Percentiles rank a stretch among this genome's conserved stretches.
Conservation (phyloP, 768 basidiomycete genomes). For the Pisolithus tinctorius region DNA sequence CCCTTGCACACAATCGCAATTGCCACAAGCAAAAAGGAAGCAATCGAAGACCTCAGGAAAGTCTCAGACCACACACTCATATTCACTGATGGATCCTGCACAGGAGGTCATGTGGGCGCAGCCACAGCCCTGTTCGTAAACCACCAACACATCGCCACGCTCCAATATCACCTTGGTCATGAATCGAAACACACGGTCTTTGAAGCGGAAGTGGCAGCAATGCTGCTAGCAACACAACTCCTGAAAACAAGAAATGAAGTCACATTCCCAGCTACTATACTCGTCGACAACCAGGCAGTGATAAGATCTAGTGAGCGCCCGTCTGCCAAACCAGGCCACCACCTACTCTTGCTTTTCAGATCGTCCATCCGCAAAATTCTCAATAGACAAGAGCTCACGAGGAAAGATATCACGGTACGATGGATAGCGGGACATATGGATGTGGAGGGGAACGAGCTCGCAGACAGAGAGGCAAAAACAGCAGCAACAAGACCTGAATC, state of each 20-base stretch:
- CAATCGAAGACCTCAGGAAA: neutral
- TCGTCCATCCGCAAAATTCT: neutral
- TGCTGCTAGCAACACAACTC: neutral
- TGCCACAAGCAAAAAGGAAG: neutral
- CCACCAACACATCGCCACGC: neutral
- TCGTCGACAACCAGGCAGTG: neutral
- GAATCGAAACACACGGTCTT: neutral
- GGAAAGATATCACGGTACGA: neutral
- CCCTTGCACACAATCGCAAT: neutral
- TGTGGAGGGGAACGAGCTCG: neutral
- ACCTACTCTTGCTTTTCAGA: neutral
- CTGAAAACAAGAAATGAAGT: too few relatives aligned
- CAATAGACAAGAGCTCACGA: neutral
- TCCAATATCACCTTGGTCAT: neutral
- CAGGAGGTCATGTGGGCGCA: too few relatives aligned
- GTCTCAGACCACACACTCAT: neutral
- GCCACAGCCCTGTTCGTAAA: slow-evolving; percentile 2
- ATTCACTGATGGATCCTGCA: slow-evolving; percentile 17
- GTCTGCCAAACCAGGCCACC: neutral
- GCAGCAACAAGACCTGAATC: neutral
- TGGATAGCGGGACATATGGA: neutral
- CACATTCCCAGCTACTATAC: neutral
- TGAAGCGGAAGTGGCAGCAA: neutral
- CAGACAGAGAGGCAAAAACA: neutral
- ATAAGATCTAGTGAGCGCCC: neutral